These are phyloP conservation scores for Skeletonema tropicum DNA, from an alignment of 108 stramenopile species.

Conservation along the genomic window DNA sequence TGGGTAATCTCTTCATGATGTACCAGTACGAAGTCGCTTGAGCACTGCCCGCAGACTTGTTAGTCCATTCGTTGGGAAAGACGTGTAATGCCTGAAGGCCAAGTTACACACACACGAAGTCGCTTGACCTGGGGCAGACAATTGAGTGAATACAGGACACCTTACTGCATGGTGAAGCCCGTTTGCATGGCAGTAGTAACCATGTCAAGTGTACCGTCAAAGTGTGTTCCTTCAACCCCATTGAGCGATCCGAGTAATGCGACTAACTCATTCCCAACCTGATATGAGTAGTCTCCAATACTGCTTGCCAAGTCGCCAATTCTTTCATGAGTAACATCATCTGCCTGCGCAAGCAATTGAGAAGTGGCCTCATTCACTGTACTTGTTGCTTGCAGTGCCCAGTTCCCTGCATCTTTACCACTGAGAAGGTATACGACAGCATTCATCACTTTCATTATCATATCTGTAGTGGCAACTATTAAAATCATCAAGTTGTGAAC, in stretches of 20 bases:
- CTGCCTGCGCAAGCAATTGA: slow-evolving; percentile 33
- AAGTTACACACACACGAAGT: too few species aligned
- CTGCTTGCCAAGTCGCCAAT: slow-evolving; percentile 27
- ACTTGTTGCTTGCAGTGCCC: slow-evolving; percentile 32
- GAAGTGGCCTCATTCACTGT: slow-evolving; percentile 15
- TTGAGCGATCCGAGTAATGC: slow-evolving; percentile 23
- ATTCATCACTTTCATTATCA: slow-evolving; percentile 37
- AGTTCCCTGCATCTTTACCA: slow-evolving; percentile 31
- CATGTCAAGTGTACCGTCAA: slow-evolving; percentile 15
- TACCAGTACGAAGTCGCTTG: too few species aligned
- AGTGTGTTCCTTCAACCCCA: not conserved
- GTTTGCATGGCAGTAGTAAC: slow-evolving; percentile 30
- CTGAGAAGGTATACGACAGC: slow-evolving; percentile 35
- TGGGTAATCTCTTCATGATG: too few species aligned
- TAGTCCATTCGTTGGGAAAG: too few species aligned
- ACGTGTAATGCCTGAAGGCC: too few species aligned
- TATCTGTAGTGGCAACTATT: slow-evolving; percentile 31
- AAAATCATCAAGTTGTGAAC: slow-evolving; percentile 26
- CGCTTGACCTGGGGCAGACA: too few species aligned
- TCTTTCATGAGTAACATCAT: slow-evolving; percentile 36
- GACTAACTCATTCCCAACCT: slow-evolving; percentile 32
- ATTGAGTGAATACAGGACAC: too few species aligned
- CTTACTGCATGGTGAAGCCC: slow-evolving; percentile 23
- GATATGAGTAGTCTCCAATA: slow-evolving; percentile 33
- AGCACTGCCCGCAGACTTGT: too few species aligned